Conservation (phyloP, 805 yeast genomes). For the Citeromyces matritensis region DNA sequence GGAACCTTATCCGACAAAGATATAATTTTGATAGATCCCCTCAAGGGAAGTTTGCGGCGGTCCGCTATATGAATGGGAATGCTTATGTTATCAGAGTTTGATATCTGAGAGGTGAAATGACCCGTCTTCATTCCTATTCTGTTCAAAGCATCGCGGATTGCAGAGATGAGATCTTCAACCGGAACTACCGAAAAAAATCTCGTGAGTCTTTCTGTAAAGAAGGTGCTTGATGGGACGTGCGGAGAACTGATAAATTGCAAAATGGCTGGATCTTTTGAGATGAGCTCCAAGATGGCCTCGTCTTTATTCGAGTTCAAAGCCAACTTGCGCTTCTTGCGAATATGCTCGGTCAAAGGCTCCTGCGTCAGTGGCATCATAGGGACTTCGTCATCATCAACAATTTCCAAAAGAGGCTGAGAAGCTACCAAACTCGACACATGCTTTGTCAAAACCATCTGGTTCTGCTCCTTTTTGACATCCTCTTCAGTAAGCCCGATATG, state of each 20-base stretch:
- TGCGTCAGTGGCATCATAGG: conserved; percentile 20
- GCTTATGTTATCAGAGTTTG: conserved; percentile 1
- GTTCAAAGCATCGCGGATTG: conserved; percentile 23
- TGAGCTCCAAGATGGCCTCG: conserved; percentile 18
- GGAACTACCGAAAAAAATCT: conserved; percentile 32
- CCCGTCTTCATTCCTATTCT: conserved; percentile 20
- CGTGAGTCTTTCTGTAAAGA: conserved; percentile 29
- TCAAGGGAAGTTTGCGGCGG: conserved; percentile 23
- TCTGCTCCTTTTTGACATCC: conserved; percentile 12
- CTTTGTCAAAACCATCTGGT: not conserved
- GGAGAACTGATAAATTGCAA: conserved; percentile 24
- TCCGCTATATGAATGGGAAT: conserved; percentile 25
- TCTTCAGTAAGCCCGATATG: conserved; percentile 38
- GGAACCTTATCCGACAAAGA: conserved; percentile 19
- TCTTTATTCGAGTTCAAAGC: conserved; percentile 12
- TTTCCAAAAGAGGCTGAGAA: conserved; percentile 31
- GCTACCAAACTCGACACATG: conserved; percentile 9
- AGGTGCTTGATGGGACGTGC: conserved; percentile 4
- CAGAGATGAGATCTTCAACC: conserved; percentile 23
- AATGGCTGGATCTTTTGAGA: conserved; percentile 34
- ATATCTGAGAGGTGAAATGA: conserved; percentile 1
- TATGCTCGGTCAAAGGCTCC: conserved; percentile 20
- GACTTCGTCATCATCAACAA: conserved; percentile 18
- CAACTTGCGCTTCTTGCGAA: conserved; percentile 13
- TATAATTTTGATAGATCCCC: conserved; percentile 29